Evolutionary conservation across 2,329 filamentous ascomycete genomes (phyloP).

Genomic region (Parascedosporium putredinis): DNA sequence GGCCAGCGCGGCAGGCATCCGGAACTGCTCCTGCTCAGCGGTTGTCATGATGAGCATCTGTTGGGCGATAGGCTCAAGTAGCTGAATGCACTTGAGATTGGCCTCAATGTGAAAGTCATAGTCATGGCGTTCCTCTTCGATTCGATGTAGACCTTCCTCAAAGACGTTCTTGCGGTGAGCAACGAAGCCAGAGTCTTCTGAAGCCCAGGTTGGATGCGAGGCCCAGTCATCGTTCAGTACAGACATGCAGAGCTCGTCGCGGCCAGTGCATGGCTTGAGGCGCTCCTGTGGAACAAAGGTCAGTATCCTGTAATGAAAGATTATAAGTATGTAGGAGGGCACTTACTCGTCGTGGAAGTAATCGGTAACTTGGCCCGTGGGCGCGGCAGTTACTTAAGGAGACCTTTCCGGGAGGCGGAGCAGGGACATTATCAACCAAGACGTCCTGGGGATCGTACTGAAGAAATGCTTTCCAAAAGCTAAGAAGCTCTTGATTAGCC

Average conservation of each 20-base stretch:
- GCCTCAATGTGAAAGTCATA: constrained; percentile 98
- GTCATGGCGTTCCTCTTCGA: constrained; percentile 96
- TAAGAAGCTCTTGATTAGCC: constrained; percentile 78
- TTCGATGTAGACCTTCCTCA: constrained; percentile 87
- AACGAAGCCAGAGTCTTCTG: constrained; percentile 94
- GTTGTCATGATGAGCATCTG: constrained; percentile 74
- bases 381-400: constrained; percentile 91
- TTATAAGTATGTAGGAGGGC: background rate
- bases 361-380: constrained; percentile 88
- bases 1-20: constrained; percentile 72
- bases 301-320: constrained; percentile 8
- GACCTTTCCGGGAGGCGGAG: constrained; percentile 68
- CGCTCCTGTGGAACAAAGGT: constrained; percentile 47
- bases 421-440: constrained; percentile 66
- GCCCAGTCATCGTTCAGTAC: constrained; percentile 98
- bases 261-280: constrained; percentile 82
- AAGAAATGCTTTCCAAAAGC: constrained; percentile 78
- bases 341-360: constrained; percentile 69
- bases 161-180: constrained; percentile 94
- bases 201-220: constrained; percentile 97
- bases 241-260: constrained; percentile 85
- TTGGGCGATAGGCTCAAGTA: constrained; percentile 88
- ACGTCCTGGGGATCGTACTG: constrained; percentile 68
- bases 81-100: constrained; percentile 87
- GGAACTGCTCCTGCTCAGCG: constrained; percentile 61